These are phyloP conservation scores for Solanum pimpinellifolium DNA, from an alignment of 257 asterid species.

Conservation along the genomic window DNA sequence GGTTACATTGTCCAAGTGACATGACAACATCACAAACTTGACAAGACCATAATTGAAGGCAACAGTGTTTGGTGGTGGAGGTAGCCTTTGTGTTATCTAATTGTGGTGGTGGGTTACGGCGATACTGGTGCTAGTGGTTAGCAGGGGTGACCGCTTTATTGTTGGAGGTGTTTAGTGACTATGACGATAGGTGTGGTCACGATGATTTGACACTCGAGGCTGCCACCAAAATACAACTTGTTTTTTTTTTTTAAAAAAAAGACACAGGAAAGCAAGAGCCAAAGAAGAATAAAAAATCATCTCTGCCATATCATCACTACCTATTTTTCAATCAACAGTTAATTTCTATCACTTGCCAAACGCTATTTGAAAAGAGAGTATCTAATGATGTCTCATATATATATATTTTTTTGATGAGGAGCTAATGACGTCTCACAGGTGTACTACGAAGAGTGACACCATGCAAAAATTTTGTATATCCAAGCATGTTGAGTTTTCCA, in stretches of 20 bases:
- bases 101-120: neutral
- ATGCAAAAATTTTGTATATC: slow-evolving; percentile 84
- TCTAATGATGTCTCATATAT: slow-evolving; percentile 41
- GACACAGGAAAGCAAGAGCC: neutral
- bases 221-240: neutral
- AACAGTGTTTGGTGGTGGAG: neutral
- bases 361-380: neutral
- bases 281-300: neutral
- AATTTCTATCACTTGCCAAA: neutral
- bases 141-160: neutral
- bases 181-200: neutral
- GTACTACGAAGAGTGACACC: slow-evolving; percentile 83
- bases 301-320: neutral
- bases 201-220: neutral
- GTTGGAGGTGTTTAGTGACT: neutral
- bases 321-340: neutral
- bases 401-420: neutral
- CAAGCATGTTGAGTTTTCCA: slow-evolving; percentile 69
- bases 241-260: neutral
- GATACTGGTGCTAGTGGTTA: neutral
- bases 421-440: slow-evolving; percentile 51
- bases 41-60: neutral
- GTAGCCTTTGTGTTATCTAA: neutral
- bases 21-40: neutral
- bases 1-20: neutral